Percentiles rank a stretch among this genome's conserved stretches.
Conservation (phyloP, 768 basidiomycete genomes). For the Phaffia australis region DNA sequence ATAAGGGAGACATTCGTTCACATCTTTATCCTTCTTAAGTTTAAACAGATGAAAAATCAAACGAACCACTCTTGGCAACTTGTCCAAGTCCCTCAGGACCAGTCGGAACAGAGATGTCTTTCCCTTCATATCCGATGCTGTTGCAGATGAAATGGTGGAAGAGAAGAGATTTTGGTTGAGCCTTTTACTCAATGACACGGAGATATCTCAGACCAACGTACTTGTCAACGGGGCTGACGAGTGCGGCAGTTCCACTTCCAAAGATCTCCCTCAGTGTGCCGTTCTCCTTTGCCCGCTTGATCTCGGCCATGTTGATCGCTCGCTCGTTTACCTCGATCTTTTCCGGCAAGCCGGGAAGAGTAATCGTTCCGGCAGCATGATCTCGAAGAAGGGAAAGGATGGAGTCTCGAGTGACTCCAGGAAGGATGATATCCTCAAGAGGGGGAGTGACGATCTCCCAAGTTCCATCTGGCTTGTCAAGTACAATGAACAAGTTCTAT, state of each 20-base stretch:
- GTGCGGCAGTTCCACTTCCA: constrained; percentile 38
- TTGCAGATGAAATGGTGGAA: background rate
- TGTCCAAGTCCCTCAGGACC: constrained; percentile 69
- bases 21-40: background rate
- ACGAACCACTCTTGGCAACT: constrained; percentile 61
- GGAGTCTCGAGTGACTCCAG: constrained; percentile 26
- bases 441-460: constrained; percentile 78
- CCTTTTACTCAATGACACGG: background rate
- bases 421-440: constrained; percentile 75
- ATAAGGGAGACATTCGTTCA: background rate
- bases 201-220: constrained; percentile 1
- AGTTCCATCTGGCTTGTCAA: constrained; percentile 45
- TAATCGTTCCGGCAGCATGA: constrained; percentile 6
- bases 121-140: constrained; percentile 51
- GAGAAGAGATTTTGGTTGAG: background rate
- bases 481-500: constrained; percentile 57
- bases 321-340: constrained; percentile 57
- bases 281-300: constrained; percentile 45
- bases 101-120: constrained; percentile 52
- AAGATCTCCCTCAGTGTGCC: constrained; percentile 48
- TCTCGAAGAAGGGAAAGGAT: constrained; percentile 23
- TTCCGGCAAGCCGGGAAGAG: constrained; percentile 47
- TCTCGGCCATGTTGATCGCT: constrained; percentile 63
- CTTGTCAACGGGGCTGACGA: constrained; percentile 24
- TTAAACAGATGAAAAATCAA: constrained; percentile 25